Evolutionary conservation across 495 filamentous ascomycete species (phyloP).

Genomic region (Aspergillus sclerotioniger): DNA sequence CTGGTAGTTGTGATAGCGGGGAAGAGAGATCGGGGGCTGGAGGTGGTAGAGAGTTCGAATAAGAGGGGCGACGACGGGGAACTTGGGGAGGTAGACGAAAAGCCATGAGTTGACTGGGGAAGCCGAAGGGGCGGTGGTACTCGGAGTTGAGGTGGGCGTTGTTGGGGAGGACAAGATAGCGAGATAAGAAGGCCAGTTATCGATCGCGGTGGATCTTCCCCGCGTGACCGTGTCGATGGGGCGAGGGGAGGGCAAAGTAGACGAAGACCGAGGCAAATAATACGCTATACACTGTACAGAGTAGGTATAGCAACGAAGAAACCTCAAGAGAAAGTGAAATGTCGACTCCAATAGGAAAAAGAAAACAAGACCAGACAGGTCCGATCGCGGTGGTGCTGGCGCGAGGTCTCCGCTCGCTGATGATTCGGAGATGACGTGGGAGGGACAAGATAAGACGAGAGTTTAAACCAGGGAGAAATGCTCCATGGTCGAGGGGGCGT

Average conservation of each 20-base stretch:
- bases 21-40: constrained; percentile 37
- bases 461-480: background rate
- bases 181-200: constrained; percentile 20
- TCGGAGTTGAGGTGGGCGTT: constrained; percentile 3
- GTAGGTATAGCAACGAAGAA: too few relatives aligned
- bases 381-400: constrained; percentile 4
- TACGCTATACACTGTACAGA: too few relatives aligned
- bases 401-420: background rate
- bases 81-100: constrained; percentile 75
- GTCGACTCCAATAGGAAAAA: background rate
- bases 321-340: too few relatives aligned
- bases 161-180: constrained; percentile 7
- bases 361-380: background rate
- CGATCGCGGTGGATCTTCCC: constrained; percentile 28
- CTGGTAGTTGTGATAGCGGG: constrained; percentile 32
- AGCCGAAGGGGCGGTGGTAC: background rate
- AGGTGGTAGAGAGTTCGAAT: constrained; percentile 47
- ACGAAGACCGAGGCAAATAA: background rate
- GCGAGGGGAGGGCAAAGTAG: background rate
- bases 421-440: constrained; percentile 7
- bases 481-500: background rate
- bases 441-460: constrained; percentile 1
- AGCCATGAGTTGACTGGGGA: constrained; percentile 59
- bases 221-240: constrained; percentile 10
- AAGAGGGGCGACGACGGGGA: constrained; percentile 56